Evolutionary conservation across 805 yeast genomes (phyloP), one percentile per base, ranked within the genome.

Genomic region (Yarrowia sp.): DNA sequence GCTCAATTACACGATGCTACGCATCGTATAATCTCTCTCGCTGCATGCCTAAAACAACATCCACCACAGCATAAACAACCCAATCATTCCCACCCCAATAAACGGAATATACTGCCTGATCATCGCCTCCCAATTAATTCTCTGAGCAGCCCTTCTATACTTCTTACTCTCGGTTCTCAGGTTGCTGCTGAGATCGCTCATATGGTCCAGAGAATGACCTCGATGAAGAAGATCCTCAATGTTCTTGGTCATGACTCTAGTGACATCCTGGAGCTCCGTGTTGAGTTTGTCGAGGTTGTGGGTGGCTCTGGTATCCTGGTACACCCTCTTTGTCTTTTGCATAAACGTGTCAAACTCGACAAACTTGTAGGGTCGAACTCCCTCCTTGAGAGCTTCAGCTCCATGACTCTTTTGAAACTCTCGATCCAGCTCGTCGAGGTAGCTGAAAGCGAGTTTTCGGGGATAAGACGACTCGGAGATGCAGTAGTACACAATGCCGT

Each of bases 211-310:
- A 7, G 92, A 87, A 74, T 95, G 98, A 11, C 99, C 99, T 72
- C 99, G 83, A 76, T 93, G 92, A 42, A 95, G 81, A 69, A 95
- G 79, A 76, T 95, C 99, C 75, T 95, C 98, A 66, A 95, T 95
- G 75, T 95, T 95, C 72, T 93, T 93, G 67, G 96, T 91, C 96
- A 95, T 90, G 65, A 95, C 96, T 68, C 90, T 86, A 71, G 93
- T 92, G 53, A 95, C 99, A 72, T 96, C 99, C 58, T 89, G 91
- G 69, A 95, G 79, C 70, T 95, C 99, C 55, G 84, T 83, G 75
- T 93, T 92, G 68, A 93, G 78, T 74, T 85, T 86, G 77, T 93
- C 98, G 71, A 95, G 79, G 71, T 92, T 92, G 47, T 87, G 86
- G 67, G 91, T 93, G 0, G 96, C 96, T 67, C 97, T 83, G 67